Evolutionary conservation across 352 stramenopile genomes (phyloP), one percentile per base, ranked within the genome.

Genomic region (Phytopythium vexans): DNA sequence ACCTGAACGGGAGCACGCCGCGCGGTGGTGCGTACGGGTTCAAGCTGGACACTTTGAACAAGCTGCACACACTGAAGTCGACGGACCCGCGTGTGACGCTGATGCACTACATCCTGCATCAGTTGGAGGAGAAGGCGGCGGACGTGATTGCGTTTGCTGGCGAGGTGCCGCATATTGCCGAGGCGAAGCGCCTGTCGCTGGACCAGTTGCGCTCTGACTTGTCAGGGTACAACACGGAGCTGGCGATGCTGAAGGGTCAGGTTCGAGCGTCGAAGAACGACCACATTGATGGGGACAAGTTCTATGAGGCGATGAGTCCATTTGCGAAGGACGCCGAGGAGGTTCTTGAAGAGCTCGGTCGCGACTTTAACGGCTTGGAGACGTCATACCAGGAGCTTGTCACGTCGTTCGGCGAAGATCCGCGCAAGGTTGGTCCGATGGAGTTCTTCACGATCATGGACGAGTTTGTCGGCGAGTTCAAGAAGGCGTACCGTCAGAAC

Each of bases 11-110:
- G 48, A 89, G 78, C 46, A 97, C 84, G 4, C 74, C 83, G 9
- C 85, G 88, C 38, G 89, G 91, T 53, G 87, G 83, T 36, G 89
- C 89, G 4, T 97, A 96, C 51, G 91, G 91, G 1, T 98, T 97
- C 71, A 96, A 96, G 62, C 63, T 97, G 8, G 88, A 96, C 52
- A 92, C 85, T 21, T 70, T 97, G 11, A 85, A 65, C 35, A 97
- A 97, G 64, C 66, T 97, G 35, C 78, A 92, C 49, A 86, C 81
- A 10, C 70, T 97, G 15, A 94, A 95, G 54, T 88, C 78, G 0
- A 66, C 92, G 2, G 85, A 95, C 41, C 77, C 81, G 35, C 78
- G 81, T 39, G 65, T 93, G 15, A 93, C 80, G 11, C 60, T 95
- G 48, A 91, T 94, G 80, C 74, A 94, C 54, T 94, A 86, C 43